Conservation (phyloP, 805 yeast species). For the Yamadazyma olivae region DNA sequence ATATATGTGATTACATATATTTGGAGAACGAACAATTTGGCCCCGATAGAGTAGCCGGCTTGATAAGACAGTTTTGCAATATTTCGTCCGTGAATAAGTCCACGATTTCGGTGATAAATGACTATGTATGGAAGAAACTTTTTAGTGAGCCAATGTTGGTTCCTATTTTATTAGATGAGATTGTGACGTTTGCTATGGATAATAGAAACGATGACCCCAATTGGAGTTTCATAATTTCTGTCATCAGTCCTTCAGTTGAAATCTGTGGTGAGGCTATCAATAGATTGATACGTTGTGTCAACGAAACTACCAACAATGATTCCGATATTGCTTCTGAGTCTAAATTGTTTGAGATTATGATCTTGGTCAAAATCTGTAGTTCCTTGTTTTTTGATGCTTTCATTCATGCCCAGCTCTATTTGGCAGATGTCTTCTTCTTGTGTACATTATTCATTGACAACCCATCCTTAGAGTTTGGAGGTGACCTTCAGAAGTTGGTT, state of each 20-base stretch:
- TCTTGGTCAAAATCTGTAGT: slow-evolving; percentile 60
- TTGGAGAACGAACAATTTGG: slow-evolving; percentile 56
- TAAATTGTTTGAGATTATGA: slow-evolving; percentile 69
- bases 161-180: slow-evolving; percentile 64
- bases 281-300: slow-evolving; percentile 53
- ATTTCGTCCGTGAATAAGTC: slow-evolving; percentile 50
- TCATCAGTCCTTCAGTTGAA: slow-evolving; percentile 74
- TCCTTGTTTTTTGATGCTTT: slow-evolving; percentile 70
- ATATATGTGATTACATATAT: slow-evolving; percentile 58
- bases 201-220: slow-evolving; percentile 71
- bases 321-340: slow-evolving; percentile 37
- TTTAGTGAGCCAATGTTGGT: slow-evolving; percentile 60
- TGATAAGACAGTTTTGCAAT: slow-evolving; percentile 60
- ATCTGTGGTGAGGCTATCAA: slow-evolving; percentile 63
- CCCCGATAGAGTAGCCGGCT: slow-evolving; percentile 53
- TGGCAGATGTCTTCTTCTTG: slow-evolving; percentile 70
- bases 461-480: slow-evolving; percentile 54
- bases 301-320: slow-evolving; percentile 44
- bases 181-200: slow-evolving; percentile 70
- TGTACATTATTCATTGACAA: slow-evolving; percentile 59
- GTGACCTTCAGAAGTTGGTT: slow-evolving; percentile 56
- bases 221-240: slow-evolving; percentile 60
- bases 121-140: slow-evolving; percentile 65
- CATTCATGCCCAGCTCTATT: slow-evolving; percentile 55
- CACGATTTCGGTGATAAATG: slow-evolving; percentile 51